Evolutionary conservation across 2,329 filamentous ascomycete species (phyloP), one percentile per base, ranked within the genome.

Genomic region (Fusarium heterosporum): DNA sequence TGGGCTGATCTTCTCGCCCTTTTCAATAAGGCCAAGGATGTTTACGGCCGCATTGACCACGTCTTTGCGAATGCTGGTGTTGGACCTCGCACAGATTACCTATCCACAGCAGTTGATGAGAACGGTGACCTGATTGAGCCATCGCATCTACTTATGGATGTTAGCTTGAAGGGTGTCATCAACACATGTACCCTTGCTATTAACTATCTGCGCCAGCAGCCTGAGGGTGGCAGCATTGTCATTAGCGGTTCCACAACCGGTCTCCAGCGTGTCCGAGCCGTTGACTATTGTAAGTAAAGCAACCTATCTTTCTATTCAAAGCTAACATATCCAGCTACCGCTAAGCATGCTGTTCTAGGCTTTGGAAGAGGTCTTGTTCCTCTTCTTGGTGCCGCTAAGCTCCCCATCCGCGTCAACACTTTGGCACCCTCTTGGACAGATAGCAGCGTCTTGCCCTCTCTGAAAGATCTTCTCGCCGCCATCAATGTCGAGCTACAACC

Each of bases 31-130:
- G 76, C 84, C 3, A 80, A 82, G 57, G 75, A 80, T 12, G 88
- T 92, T 51, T 86, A 91, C 64, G 91, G 93, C 72, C 90, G 92
- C 63, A 86, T 95, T 61, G 91, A 92, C 41, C 87, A 91, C 74
- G 92, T 92, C 8, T 93, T 93, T 72, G 88, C 90, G 52, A 89
- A 89, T 66, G 87, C 87, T 1, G 87, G 87, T 16, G 76, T 88
- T 29, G 77, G 76, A 1, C 81, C 82, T 10, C 78, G 78, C 5
- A 78, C 78, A 4, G 74, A 84, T 67, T 86, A 84, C 63, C 64
- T 87, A 4, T 77, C 77, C 6, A 76, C 79, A 4, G 79, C 80
- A n/a, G 73, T 83, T 11, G 83, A 87, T 48, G 80, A 78, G 19
- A 79, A 80, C n/a, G 84, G 83, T 1, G 79, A 85, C 32, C 77